Conservation (phyloP, 768 basidiomycete genomes). For the Porphyrellus cyaneotinctus region DNA sequence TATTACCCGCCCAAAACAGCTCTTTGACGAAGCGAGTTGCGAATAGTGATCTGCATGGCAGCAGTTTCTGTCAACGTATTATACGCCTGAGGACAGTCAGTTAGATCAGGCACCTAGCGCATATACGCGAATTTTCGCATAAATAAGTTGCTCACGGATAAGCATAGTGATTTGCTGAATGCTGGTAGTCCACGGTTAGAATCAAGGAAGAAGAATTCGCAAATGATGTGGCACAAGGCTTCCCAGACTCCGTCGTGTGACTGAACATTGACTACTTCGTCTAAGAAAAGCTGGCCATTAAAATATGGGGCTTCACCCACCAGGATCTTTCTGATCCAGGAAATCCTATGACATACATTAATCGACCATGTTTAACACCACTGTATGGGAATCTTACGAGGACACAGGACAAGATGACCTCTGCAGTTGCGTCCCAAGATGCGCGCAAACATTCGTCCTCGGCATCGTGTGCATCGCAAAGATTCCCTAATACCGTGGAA, state of each 20-base stretch:
- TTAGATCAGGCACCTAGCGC: slow-evolving; percentile 17
- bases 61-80: slow-evolving; percentile 49
- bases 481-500: slow-evolving; percentile 36
- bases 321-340: slow-evolving; percentile 17
- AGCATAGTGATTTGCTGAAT: slow-evolving; percentile 24
- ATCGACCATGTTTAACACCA: not conserved
- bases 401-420: slow-evolving; percentile 50
- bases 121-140: slow-evolving; percentile 25
- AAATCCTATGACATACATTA: slow-evolving; percentile 22
- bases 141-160: slow-evolving; percentile 21
- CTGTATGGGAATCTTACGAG: slow-evolving; percentile 33
- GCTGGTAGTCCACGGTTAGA: slow-evolving; percentile 11
- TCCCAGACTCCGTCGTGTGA: slow-evolving; percentile 27
- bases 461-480: slow-evolving; percentile 26
- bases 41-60: slow-evolving; percentile 38
- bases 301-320: slow-evolving; percentile 13
- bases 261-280: slow-evolving; percentile 11
- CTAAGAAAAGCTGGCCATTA: not conserved
- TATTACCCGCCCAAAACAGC: slow-evolving; percentile 48
- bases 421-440: slow-evolving; percentile 45
- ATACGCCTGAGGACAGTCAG: slow-evolving; percentile 42
- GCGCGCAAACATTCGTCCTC: slow-evolving; percentile 19
- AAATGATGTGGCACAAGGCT: slow-evolving; percentile 30
- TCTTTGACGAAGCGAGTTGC: slow-evolving; percentile 42
- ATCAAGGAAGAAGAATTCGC: slow-evolving; percentile 36